Conservation (phyloP, 1,284 basidiomycete genomes). For the Papiliotrema fonsecae region DNA sequence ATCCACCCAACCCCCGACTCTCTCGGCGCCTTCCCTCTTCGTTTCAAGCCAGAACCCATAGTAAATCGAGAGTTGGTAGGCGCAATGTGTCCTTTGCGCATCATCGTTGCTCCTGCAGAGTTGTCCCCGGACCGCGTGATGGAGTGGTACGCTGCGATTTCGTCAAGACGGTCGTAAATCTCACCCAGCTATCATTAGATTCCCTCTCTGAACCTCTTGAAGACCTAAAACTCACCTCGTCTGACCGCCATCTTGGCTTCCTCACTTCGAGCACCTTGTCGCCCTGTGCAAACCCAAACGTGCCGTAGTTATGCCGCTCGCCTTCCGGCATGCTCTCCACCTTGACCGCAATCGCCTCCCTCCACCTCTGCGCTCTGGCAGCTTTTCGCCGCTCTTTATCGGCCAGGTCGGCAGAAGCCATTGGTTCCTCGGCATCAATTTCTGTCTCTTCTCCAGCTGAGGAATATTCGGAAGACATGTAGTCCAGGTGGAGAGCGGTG, state of each 20-base stretch:
- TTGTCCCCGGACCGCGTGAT: slow-evolving; percentile 16
- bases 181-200: slow-evolving; percentile 23
- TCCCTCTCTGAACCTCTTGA: not conserved
- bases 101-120: not conserved
- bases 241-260: slow-evolving; percentile 42
- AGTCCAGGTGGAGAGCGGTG: slow-evolving; percentile 40
- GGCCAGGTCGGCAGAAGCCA: slow-evolving; percentile 5
- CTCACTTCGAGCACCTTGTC: slow-evolving; percentile 71
- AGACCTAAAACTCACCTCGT: slow-evolving; percentile 20
- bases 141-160: slow-evolving; percentile 15
- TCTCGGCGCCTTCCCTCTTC: slow-evolving; percentile 15
- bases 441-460: slow-evolving; percentile 38
- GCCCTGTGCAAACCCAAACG: slow-evolving; percentile 53
- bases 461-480: slow-evolving; percentile 48
- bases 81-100: slow-evolving; percentile 9
- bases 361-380: slow-evolving; percentile 9
- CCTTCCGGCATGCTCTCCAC: slow-evolving; percentile 1
- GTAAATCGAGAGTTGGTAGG: slow-evolving; percentile 23
- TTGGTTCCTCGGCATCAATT: too few relatives aligned
- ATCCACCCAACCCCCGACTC: slow-evolving; percentile 27
- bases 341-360: slow-evolving; percentile 1
- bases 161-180: slow-evolving; percentile 33
- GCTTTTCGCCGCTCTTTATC: not conserved
- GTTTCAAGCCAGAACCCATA: slow-evolving; percentile 10
- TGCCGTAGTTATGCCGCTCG: slow-evolving; percentile 65